Conservation (phyloP, 2,329 filamentous ascomycete species). For the Aspergillus puulaauensis region DNA sequence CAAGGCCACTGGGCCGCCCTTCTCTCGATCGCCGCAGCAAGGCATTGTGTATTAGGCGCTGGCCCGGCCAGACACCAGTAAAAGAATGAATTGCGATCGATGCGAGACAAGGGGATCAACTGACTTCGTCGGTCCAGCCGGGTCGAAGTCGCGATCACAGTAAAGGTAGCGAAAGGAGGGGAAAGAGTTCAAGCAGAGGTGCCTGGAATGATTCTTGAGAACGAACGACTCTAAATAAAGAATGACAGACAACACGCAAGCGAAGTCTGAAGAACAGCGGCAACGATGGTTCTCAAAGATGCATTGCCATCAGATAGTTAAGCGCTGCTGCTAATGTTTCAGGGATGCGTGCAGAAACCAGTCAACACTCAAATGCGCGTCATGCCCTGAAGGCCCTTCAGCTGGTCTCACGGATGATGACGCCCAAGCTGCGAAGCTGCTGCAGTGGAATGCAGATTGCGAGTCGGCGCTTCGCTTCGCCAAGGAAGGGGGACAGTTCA, state of each 20-base stretch:
- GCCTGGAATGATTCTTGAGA: constrained; percentile 5
- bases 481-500: constrained; percentile 15
- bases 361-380: constrained; percentile 12
- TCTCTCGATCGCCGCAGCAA: constrained; percentile 60
- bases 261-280: constrained; percentile 9
- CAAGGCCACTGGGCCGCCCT: constrained; percentile 63
- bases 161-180: constrained; percentile 7
- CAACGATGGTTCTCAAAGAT: constrained; percentile 12
- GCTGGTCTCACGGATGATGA: constrained; percentile 5
- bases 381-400: constrained; percentile 12
- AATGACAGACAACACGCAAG: constrained; percentile 12
- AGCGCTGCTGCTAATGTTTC: constrained; percentile 7
- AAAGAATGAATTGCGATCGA: constrained; percentile 5
- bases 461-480: constrained; percentile 13
- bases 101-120: constrained; percentile 6
- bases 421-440: constrained; percentile 2
- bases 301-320: constrained; percentile 16
- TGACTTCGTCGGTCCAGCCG: constrained; percentile 39
- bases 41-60: constrained; percentile 55
- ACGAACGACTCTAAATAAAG: constrained; percentile 11
- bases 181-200: background rate
- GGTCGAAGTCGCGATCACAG: constrained; percentile 26
- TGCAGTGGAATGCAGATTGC: constrained; percentile 2
- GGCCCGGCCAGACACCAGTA: constrained; percentile 28
- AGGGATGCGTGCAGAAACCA: constrained; percentile 4